A percentile compares a stretch with the other conserved stretches of the same genome.
phyloP scores from a whole-genome alignment of 2,329 filamentous ascomycete species.

The Aschersonia sp. region DNA sequence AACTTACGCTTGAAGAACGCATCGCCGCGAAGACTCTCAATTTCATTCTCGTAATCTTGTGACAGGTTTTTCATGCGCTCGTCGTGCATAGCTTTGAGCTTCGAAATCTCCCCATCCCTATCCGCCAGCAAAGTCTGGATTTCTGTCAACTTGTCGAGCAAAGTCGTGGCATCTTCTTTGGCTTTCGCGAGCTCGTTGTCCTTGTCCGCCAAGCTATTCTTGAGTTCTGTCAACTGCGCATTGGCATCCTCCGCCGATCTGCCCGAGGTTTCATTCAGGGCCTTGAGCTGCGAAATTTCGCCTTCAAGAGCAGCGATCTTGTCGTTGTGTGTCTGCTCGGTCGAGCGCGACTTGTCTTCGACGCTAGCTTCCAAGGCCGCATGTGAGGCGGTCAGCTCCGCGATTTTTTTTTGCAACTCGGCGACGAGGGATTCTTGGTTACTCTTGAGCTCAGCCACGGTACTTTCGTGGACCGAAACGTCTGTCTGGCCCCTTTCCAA shows the following conservation, averaged over 20 bases:
- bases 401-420: slow-evolving; percentile 40
- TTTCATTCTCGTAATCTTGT: slow-evolving; percentile 49
- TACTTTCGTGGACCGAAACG: slow-evolving; percentile 30
- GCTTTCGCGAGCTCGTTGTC: slow-evolving; percentile 32
- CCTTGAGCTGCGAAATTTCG: slow-evolving; percentile 35
- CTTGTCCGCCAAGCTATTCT: slow-evolving; percentile 24
- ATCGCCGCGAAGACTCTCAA: slow-evolving; percentile 47
- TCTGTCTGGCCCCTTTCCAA: slow-evolving; percentile 31
- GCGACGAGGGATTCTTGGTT: slow-evolving; percentile 31
- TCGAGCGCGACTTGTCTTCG: slow-evolving; percentile 27
- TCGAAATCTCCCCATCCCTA: slow-evolving; percentile 34
- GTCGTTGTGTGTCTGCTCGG: slow-evolving; percentile 26
- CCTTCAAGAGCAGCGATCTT: slow-evolving; percentile 36
- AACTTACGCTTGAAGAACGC: slow-evolving; percentile 51
- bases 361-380: slow-evolving; percentile 28
- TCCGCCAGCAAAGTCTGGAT: slow-evolving; percentile 28
- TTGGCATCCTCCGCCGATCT: slow-evolving; percentile 26
- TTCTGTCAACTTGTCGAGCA: slow-evolving; percentile 33
- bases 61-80: slow-evolving; percentile 43
- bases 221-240: slow-evolving; percentile 22
- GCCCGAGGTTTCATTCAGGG: slow-evolving; percentile 31
- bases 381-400: slow-evolving; percentile 34
- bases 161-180: slow-evolving; percentile 23
- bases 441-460: slow-evolving; percentile 33
- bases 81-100: slow-evolving; percentile 40